Evolutionary conservation across 805 yeast genomes (phyloP).

Genomic region (Myxozyma geophila): DNA sequence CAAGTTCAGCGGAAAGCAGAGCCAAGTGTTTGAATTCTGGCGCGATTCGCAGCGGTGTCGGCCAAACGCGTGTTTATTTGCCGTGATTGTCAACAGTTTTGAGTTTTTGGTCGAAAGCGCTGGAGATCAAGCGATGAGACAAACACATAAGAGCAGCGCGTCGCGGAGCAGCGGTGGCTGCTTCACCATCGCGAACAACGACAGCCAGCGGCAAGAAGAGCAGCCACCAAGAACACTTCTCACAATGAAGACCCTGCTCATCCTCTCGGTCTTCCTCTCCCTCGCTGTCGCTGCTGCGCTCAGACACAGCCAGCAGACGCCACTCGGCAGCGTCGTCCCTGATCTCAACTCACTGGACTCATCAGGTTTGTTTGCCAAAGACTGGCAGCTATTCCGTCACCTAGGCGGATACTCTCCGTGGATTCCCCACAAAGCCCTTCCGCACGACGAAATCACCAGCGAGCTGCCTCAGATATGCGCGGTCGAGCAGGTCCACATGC

Average conservation of each 20-base stretch:
- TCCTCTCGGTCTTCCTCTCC: neutral
- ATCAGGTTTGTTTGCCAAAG: neutral
- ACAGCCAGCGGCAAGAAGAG: neutral
- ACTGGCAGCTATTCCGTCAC: slow-evolving; percentile 17
- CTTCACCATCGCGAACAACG: neutral
- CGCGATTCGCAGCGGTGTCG: no score
- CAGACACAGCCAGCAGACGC: neutral
- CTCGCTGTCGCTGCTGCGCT: neutral
- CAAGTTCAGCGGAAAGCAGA: neutral
- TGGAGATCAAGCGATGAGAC: no score
- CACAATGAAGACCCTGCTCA: neutral
- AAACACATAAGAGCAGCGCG: no score
- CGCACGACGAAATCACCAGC: neutral
- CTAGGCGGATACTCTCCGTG: slow-evolving; percentile 36
- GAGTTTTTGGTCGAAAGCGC: no score
- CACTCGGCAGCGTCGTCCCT: neutral
- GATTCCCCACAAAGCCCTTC: slow-evolving; percentile 21
- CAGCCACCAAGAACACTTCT: neutral
- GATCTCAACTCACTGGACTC: neutral
- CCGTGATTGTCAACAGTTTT: no score
- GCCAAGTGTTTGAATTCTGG: neutral
- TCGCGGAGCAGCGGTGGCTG: no score
- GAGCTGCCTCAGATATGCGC: slow-evolving; percentile 17
- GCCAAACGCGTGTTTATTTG: no score
- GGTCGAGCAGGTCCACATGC: slow-evolving; percentile 34